A percentile compares a stretch with the other conserved stretches of the same genome.
phyloP scores from a whole-genome alignment of 768 basidiomycete species.

The Rhodotorula toruloides region DNA sequence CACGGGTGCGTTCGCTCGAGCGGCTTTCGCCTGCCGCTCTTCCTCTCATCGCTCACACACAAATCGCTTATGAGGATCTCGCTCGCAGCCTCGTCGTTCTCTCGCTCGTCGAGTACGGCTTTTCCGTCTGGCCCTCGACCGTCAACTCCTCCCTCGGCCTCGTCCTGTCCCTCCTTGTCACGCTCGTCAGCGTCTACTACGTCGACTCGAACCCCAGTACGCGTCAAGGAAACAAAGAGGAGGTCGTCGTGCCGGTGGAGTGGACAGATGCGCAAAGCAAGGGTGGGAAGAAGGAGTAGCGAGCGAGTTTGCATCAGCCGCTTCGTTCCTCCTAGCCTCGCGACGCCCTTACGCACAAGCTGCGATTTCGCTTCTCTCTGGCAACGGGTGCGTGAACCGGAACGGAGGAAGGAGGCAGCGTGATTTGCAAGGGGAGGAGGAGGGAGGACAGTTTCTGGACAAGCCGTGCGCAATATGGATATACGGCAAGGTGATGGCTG shows the following conservation, averaged over 20 bases:
- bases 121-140: slow-evolving; percentile 18
- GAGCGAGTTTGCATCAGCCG: not conserved
- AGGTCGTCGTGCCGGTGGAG: not conserved
- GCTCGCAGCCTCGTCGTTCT: slow-evolving; percentile 10
- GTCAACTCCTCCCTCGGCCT: slow-evolving; percentile 22
- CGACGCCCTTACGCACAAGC: no score
- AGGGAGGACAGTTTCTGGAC: no score
- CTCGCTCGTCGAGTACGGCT: slow-evolving; percentile 23
- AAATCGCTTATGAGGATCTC: not conserved
- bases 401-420: no score
- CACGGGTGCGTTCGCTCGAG: slow-evolving; percentile 6
- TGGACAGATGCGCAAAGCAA: not conserved
- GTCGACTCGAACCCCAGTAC: not conserved
- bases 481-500: no score
- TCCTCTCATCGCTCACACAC: not conserved
- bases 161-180: slow-evolving; percentile 8
- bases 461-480: no score
- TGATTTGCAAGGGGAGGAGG: no score
- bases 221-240: not conserved
- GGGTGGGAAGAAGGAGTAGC: not conserved
- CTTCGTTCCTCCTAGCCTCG: not conserved
- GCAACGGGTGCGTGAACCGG: no score
- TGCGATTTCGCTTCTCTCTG: no score
- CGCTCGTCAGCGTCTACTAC: slow-evolving; percentile 17
- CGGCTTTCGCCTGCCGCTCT: not conserved